Evolutionary conservation across 148 eudicot genomes (phyloP), one percentile per base, ranked within the genome.

Genomic region (Heliosperma pusillum): DNA sequence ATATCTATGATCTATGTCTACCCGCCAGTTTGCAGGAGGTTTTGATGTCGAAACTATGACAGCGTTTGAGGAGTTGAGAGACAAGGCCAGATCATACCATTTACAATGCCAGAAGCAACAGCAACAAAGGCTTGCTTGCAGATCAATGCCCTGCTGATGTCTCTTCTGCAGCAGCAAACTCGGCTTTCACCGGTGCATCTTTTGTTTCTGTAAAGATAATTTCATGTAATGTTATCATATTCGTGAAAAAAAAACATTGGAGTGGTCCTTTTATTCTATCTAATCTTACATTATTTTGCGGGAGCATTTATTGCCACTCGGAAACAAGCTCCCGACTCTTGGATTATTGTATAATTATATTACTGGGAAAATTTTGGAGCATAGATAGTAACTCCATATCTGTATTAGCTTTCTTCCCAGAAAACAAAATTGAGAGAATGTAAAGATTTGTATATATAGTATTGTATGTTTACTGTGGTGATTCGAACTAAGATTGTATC

Each of bases 21-120:
- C 73, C 65, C 65, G 55, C 5, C 81, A 90, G 98, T 94, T 94
- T 85, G 98, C 98, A n/a, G 96, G 99, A 22, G 99, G 99, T 7
- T 95, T 95, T 62, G 99, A 95, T 79, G 91, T 66, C 47, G 99
- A 95, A 78, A 95, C 99, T 8, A 95, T 95, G 99, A 90, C 83
- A 76, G 99, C 96, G 7, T 95, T 95, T 74, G 84, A 95, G 80
- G 99, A 95, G 83, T 88, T 95, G 74, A 89, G 99, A 75, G 97
- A 92, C 59, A 90, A 92, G 84, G 91, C 93, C 16, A 82, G 85
- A 55, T 78, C 81, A 4, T 89, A 93, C 73, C 87, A 83, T 63
- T 67, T 81, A 66, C 90, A 89, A 30, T 80, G 79, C 77, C 91
- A 86, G 63, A 89, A 76, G 73, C 92, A 89, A 77, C 89, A 88